Conservation (phyloP, 225 moss, liverwort and hornwort genomes). For the Physcomitrium patens region DNA sequence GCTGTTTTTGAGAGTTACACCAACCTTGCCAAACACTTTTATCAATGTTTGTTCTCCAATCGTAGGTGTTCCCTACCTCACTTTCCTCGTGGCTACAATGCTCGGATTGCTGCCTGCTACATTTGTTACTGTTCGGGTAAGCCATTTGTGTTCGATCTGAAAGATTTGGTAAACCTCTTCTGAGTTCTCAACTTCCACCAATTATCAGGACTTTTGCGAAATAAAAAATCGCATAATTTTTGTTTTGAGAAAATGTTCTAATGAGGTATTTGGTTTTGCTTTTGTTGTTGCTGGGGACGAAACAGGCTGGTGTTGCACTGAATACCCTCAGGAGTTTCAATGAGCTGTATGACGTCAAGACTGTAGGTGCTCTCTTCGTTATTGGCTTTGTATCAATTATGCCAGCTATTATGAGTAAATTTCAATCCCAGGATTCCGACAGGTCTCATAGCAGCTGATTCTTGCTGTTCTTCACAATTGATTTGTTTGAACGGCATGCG, state of each 20-base stretch:
- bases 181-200: not conserved
- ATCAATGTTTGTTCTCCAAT: slow-evolving; percentile 94
- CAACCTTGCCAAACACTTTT: slow-evolving; percentile 95
- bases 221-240: not conserved
- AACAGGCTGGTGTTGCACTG: slow-evolving; percentile 89
- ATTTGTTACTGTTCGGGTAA: slow-evolving; percentile 88
- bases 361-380: slow-evolving; percentile 71
- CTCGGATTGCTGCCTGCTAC: slow-evolving; percentile 88
- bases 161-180: slow-evolving; percentile 11
- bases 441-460: slow-evolving; percentile 50
- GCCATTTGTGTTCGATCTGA: slow-evolving; percentile 20
- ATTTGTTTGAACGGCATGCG: slow-evolving; percentile 24
- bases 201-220: slow-evolving; percentile 14
- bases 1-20: slow-evolving; percentile 92
- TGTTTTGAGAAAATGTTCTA: too few relatives aligned
- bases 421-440: slow-evolving; percentile 25
- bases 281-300: slow-evolving; percentile 20
- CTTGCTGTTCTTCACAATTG: not conserved
- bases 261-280: not conserved
- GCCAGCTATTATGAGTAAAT: slow-evolving; percentile 56
- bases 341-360: slow-evolving; percentile 84
- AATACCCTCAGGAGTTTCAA: slow-evolving; percentile 70
- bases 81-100: slow-evolving; percentile 75
- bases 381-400: slow-evolving; percentile 85
- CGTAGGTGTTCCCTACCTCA: slow-evolving; percentile 81